Evolutionary conservation across 306 rosid genomes (phyloP), one percentile per base, ranked within the genome.

Genomic region (Hippophae rhamnoides): DNA sequence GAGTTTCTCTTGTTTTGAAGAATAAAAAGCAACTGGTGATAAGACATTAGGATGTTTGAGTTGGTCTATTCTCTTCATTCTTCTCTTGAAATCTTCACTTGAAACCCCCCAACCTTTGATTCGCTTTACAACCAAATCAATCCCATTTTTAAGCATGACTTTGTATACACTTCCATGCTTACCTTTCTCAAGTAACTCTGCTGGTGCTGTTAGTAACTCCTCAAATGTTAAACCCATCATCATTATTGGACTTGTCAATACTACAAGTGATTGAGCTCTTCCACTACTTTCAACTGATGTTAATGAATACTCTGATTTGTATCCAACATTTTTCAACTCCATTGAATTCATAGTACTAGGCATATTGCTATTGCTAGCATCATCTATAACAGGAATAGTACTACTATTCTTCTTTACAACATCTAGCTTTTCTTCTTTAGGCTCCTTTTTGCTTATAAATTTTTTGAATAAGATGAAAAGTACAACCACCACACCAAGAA

Each of bases 1-100:
- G 52, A 88, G 86, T 75, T 84, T 84, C 80, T 85, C 96, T 72
- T 82, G 86, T 47, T 62, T 77, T 43, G 95, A 73, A 71, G 84
- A 82, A 71, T 78, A 85, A 66, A 76, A 88, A n/a, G 94, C 88
- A 66, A 82, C 69, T 47, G 77, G 76, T 10, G 86, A 79, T 54
- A 82, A 54, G 6, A 82, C 78, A 49, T 56, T 56, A 10, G 69
- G 75, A 69, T 84, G 92, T 77, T 74, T 82, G 56, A 53, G 76
- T 51, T 66, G 67, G 41, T 73, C 74, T 43, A 85, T 63, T 60
- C 68, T 61, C 25, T 68, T 55, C 86, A 88, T 78, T 67, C 87
- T 83, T 52, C 40, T 58, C 56, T 70, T 56, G 70, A 82, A 82
- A 13, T 73, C 86, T 43, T 74, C 69, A 26, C 66, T 77, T 6